These are phyloP conservation scores for Malus hybrid DNA, from an alignment of 331 rosid genomes.

Conservation along the genomic window DNA sequence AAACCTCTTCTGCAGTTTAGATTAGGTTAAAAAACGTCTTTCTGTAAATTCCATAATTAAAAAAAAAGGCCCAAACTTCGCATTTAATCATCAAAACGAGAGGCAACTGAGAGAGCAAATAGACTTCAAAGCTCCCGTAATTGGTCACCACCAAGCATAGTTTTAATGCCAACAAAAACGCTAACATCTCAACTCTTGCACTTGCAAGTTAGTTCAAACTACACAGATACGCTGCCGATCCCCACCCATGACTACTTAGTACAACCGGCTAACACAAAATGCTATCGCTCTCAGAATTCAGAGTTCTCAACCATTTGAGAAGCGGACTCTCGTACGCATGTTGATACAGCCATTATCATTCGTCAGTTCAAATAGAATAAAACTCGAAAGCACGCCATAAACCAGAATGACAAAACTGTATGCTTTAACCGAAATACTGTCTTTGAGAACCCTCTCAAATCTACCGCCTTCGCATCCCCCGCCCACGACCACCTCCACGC, in stretches of 20 bases:
- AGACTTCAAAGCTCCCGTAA: not conserved
- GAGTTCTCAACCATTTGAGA: not conserved
- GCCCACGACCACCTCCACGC: constrained; percentile 90
- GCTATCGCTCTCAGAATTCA: not conserved
- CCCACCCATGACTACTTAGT: not conserved
- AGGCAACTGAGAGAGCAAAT: not conserved
- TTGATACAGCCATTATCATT: too few species aligned
- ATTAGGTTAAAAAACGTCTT: too few species aligned
- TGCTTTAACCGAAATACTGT: too few species aligned
- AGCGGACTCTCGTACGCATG: too few species aligned
- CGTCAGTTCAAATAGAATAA: too few species aligned
- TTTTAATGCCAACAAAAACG: too few species aligned
- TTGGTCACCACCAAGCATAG: too few species aligned
- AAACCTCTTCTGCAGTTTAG: too few species aligned
- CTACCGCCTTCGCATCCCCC: constrained; percentile 88
- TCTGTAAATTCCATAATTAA: not conserved
- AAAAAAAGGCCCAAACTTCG: too few species aligned
- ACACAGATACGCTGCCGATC: not conserved
- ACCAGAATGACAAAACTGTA: too few species aligned
- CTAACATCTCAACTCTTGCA: too few species aligned
- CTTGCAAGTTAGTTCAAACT: not conserved
- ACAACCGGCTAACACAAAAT: not conserved
- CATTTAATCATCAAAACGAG: not conserved
- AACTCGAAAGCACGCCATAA: too few species aligned
- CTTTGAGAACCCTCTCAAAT: not conserved